These are phyloP conservation scores for Lactarius hatsudake DNA, from an alignment of 768 basidiomycete species.

Conservation along the genomic window DNA sequence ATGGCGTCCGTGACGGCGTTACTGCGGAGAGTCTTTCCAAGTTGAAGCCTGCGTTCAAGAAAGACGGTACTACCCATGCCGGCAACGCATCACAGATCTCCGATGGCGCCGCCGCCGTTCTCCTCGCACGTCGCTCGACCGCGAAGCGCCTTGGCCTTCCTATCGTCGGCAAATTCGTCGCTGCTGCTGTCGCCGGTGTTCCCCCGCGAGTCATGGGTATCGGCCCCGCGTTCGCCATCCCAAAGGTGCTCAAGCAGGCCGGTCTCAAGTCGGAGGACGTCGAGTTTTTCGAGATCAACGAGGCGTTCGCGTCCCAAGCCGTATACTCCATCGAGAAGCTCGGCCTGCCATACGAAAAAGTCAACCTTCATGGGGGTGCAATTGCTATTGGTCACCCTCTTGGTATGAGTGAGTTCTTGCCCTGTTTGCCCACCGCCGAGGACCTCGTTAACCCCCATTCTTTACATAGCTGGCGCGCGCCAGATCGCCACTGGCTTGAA, in stretches of 20 bases:
- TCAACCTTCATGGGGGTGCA: slow-evolving; percentile 85
- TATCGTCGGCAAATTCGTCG: slow-evolving; percentile 82
- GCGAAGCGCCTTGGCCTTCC: slow-evolving; percentile 84
- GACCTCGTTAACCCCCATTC: neutral
- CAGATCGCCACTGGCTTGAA: slow-evolving; percentile 84
- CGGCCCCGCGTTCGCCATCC: slow-evolving; percentile 87
- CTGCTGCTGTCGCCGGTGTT: slow-evolving; percentile 69
- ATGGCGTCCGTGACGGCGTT: slow-evolving; percentile 83
- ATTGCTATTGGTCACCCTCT: slow-evolving; percentile 90
- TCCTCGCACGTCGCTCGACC: slow-evolving; percentile 74
- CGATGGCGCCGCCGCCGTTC: slow-evolving; percentile 88
- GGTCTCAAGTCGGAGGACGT: slow-evolving; percentile 69
- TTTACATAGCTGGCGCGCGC: slow-evolving; percentile 64
- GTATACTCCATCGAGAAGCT: slow-evolving; percentile 69
- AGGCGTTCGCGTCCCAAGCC: slow-evolving; percentile 85
- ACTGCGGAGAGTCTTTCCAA: slow-evolving; percentile 74
- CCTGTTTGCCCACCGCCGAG: slow-evolving; percentile 5
- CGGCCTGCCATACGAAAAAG: slow-evolving; percentile 70
- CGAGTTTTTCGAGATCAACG: slow-evolving; percentile 92
- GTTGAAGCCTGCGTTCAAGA: slow-evolving; percentile 82
- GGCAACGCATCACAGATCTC: slow-evolving; percentile 90
- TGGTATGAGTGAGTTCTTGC: slow-evolving; percentile 62
- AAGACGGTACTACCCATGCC: slow-evolving; percentile 75
- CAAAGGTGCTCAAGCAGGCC: slow-evolving; percentile 61
- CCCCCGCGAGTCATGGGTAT: slow-evolving; percentile 89